Base-by-base conservation (phyloP, 768 basidiomycete species). In the Suillus occidentalis region DNA sequence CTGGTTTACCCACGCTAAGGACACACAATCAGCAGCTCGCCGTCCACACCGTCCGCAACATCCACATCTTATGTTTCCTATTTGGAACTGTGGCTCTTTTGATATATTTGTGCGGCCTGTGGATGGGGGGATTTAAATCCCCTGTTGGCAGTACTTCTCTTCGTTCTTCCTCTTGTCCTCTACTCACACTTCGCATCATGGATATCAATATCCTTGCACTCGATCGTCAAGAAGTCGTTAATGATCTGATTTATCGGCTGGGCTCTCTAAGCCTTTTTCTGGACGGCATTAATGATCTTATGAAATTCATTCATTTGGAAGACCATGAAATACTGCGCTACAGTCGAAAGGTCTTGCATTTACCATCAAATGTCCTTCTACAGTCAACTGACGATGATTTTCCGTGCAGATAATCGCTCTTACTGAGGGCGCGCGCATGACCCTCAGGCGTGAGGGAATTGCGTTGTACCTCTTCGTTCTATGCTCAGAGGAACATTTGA, bases 371-470 rank as follows among this genome's bases (percentile, higher is more conserved):
- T 28, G 28, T 28, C 28, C 28, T 28, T 28, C 28, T 28, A 28
- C 28, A 28, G 28, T 28, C 28, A 28, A 28, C 28, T 28, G 28
- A 28, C 28, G 28, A 28, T 28, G 28, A 28, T 28, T 28, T 28
- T 28, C 3, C 28, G 28, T 28, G 28, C 28, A 28, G 28, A 28
- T 28, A 28, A 28, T 28, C 28, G 74, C 78, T 20, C 68, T 87
- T 63, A 75, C 81, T 56, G 85, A 87, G 86, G 75, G 82, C 53
- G 82, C 84, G 36, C 78, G 80, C 64, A 78, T 73, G 60, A 85
- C 80, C n/a, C n/a, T 87, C 56, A 75, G 73, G 61, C 72, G 70
- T 22, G 75, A 77, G 42, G 80, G 81, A 40, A 67, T 85, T 61
- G 76, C 77, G n/a, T 73, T 81, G 20, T 82, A 85, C 67, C 74